Base-by-base conservation (phyloP, 768 basidiomycete species). In the Boletus rufocinnamomeus region DNA sequence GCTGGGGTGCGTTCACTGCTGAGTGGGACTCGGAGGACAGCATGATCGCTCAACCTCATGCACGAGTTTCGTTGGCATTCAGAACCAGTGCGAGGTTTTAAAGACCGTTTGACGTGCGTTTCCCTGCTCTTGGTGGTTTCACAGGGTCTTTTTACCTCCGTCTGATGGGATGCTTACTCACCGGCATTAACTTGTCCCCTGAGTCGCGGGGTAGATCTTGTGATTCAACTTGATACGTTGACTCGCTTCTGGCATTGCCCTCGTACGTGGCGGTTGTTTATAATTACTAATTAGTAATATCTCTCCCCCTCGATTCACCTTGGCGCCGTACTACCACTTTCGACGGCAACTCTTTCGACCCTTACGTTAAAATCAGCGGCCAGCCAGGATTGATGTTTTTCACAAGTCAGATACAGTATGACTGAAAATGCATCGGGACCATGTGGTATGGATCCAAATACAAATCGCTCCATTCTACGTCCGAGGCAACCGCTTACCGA, bases 81-180 rank as follows among this genome's bases (percentile, higher is more conserved):
- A 27, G 25, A 38, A 19, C 25, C 35, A 14, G 50, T 38, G 23
- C 14, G 32, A 21, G 14, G 32, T 48, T 61, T 61, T 54, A 56
- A 54, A 38, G 35, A 25, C 40, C 28, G 43, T 21, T n/a, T 25
- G 45, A 38, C 37, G 23, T 35, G 16, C 7, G 25, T 25, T 55
- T 30, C 44, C 53, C 52, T 53, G 35, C 54, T 23, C 37, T 13
- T 6, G 28, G 34, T 48, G n/a, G 43, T 41, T 56, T 54, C 63
- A 41, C 63, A 61, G 58, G 55, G 44, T 21, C 7, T 25, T 45
- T 45, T 53, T n/a, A 30, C 43, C 11, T 40, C 19, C 25, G 46
- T 47, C 46, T 35, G 30, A 55, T 43, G 38, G 58, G 52, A 32
- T 19, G 38, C 35, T 44, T 49, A 60, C 58, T 50, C 52, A 64